A percentile compares a stretch with the other conserved stretches of the same genome.
Evolutionary conservation across 768 basidiomycete species (phyloP).

Genomic region (Suillus brevipes): DNA sequence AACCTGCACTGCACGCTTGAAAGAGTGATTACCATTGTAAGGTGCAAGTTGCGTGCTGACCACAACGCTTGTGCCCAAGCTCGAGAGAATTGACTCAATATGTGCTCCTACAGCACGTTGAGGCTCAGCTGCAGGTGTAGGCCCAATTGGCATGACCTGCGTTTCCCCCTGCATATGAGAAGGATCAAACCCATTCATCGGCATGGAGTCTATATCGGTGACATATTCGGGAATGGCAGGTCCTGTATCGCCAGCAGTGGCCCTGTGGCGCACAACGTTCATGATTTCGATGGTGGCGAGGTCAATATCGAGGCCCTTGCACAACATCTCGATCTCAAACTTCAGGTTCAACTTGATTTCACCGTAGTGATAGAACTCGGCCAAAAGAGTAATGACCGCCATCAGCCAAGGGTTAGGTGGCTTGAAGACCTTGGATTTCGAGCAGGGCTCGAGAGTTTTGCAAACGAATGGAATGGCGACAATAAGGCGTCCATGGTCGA

Average conservation of each 20-base stretch:
- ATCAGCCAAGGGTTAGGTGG: conserved; percentile 99
- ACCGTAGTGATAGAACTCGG: conserved; percentile 95
- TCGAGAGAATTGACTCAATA: conserved; percentile 76
- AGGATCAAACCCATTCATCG: conserved; percentile 70
- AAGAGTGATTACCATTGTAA: conserved; percentile 72
- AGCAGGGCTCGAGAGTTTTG: conserved; percentile 90
- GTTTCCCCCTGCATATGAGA: conserved; percentile 51
- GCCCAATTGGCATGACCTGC: conserved; percentile 62
- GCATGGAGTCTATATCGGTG: conserved; percentile 74
- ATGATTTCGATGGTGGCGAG: conserved; percentile 84
- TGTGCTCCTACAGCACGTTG: conserved; percentile 73
- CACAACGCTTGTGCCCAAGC: conserved; percentile 69
- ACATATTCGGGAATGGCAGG: conserved; percentile 78
- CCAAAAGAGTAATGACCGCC: conserved; percentile 88
- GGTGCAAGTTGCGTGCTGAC: conserved; percentile 78
- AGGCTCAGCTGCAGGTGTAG: conserved; percentile 59
- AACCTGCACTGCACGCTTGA: conserved; percentile 88
- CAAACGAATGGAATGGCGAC: conserved; percentile 98
- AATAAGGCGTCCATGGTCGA: conserved; percentile 85
- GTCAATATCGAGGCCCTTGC: conserved; percentile 87
- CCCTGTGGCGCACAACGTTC: conserved; percentile 76
- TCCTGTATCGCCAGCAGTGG: conserved; percentile 57
- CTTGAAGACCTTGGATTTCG: conserved; percentile 88
- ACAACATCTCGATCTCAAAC: conserved; percentile 97
- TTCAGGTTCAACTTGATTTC: conserved; percentile 96